These are phyloP conservation scores for Penicillium nordicum DNA, from an alignment of 2,329 filamentous ascomycete species.

Conservation along the genomic window DNA sequence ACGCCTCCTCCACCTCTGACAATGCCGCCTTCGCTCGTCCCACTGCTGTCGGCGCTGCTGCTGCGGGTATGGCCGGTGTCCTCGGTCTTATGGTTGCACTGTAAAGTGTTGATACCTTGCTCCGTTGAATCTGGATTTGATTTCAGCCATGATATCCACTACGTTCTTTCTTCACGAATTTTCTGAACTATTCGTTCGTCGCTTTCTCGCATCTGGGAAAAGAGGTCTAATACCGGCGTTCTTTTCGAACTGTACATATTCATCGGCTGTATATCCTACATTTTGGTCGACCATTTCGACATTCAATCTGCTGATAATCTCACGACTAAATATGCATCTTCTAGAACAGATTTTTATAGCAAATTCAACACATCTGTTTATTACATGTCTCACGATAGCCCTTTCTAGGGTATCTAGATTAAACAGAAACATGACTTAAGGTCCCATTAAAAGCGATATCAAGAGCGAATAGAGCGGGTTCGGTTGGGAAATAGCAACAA, in stretches of 20 bases:
- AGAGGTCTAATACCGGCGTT: neutral
- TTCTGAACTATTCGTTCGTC: neutral
- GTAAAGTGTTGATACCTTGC: conserved; percentile 16
- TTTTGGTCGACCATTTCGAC: neutral
- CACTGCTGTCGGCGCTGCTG: conserved; percentile 19
- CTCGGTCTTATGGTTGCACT: conserved; percentile 31
- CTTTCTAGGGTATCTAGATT: neutral
- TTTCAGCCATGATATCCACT: neutral
- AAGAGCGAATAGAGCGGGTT: neutral
- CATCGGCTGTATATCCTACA: neutral
- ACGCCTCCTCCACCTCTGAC: conserved; percentile 8
- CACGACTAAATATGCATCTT: neutral
- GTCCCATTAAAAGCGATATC: no score
- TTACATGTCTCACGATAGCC: neutral
- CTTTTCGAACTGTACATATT: conserved; percentile 5
- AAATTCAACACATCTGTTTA: neutral
- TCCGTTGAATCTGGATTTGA: neutral
- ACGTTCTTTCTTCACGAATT: neutral
- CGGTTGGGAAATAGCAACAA: neutral
- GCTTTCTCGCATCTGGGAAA: conserved; percentile 1
- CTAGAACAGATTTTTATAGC: neutral
- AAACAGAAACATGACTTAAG: neutral
- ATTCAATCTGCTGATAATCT: neutral
- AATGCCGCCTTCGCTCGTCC: conserved; percentile 22
- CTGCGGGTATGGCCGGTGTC: conserved; percentile 29